phyloP scores from a whole-genome alignment of 768 basidiomycete species.

The Candolleomyces eurysporus region DNA sequence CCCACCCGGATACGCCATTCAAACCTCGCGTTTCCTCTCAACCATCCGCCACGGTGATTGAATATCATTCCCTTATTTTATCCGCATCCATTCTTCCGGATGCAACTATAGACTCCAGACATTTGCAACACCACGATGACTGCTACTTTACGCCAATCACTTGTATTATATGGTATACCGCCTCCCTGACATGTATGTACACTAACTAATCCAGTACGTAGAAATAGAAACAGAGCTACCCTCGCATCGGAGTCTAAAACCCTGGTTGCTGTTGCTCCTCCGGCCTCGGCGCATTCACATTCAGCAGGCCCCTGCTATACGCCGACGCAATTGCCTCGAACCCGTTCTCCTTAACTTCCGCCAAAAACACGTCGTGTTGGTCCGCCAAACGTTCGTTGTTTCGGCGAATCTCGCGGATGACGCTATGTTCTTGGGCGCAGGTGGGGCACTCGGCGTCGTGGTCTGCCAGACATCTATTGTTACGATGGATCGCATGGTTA shows the following conservation, averaged over 20 bases:
- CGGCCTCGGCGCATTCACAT: constrained; percentile 33
- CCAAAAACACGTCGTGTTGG: constrained; percentile 77
- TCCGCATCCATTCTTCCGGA: too few species aligned
- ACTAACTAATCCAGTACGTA: too few species aligned
- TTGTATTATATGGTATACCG: too few species aligned
- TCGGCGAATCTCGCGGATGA: constrained; percentile 85
- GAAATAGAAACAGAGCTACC: too few species aligned
- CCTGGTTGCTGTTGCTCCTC: constrained; percentile 25
- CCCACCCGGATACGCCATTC: too few species aligned
- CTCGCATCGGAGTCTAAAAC: background rate
- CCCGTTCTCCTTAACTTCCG: constrained; percentile 71
- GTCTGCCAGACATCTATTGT: constrained; percentile 77
- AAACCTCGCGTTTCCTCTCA: too few species aligned
- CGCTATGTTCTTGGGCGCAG: constrained; percentile 82
- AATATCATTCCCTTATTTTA: too few species aligned
- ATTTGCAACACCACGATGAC: too few species aligned
- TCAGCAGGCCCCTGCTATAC: constrained; percentile 67
- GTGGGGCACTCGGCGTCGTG: constrained; percentile 88
- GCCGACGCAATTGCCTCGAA: constrained; percentile 70
- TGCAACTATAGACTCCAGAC: too few species aligned
- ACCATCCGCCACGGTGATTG: too few species aligned
- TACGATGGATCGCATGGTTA: background rate
- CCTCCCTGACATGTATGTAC: too few species aligned
- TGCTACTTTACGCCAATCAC: too few species aligned
- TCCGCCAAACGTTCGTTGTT: constrained; percentile 84